Evolutionary conservation across 2,329 filamentous ascomycete species (phyloP).

Genomic region (Alternaria longipes): DNA sequence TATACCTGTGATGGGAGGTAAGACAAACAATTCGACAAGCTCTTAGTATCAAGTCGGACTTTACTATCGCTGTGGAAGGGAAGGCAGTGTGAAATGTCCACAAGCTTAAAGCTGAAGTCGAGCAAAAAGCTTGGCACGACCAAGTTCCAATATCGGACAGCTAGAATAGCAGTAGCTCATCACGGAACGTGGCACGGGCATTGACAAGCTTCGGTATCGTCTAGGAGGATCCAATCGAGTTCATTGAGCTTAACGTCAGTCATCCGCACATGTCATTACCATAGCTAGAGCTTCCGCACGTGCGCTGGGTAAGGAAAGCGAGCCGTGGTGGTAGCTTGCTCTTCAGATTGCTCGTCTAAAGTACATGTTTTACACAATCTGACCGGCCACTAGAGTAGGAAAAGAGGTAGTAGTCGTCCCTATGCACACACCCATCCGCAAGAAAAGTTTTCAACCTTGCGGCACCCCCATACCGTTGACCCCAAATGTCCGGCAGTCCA

Average conservation of each 20-base stretch:
- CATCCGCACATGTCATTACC: constrained; percentile 40
- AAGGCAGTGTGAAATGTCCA: neutral
- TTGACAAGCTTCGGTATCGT: constrained; percentile 30
- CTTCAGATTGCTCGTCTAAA: constrained; percentile 55
- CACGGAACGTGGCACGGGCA: constrained; percentile 27
- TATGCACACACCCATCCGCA: constrained; percentile 54
- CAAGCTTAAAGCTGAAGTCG: constrained; percentile 34
- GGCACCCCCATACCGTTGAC: constrained; percentile 46
- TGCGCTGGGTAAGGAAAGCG: constrained; percentile 39
- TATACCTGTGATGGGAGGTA: neutral
- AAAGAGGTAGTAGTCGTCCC: constrained; percentile 50
- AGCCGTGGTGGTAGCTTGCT: constrained; percentile 52
- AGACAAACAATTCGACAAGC: neutral
- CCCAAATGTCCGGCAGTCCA: constrained; percentile 45
- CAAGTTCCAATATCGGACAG: constrained; percentile 32
- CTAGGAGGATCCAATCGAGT: constrained; percentile 32
- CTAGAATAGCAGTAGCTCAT: constrained; percentile 33
- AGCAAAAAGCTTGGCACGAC: constrained; percentile 45
- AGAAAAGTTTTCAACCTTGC: constrained; percentile 48
- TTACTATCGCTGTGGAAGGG: constrained; percentile 11
- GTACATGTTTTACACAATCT: constrained; percentile 57
- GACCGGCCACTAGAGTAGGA: constrained; percentile 52
- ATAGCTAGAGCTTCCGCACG: constrained; percentile 29
- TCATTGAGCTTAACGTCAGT: constrained; percentile 39
- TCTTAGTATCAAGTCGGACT: constrained; percentile 5